Evolutionary conservation across 208 protist genomes (phyloP), one percentile per base, ranked within the genome.

Genomic region (Leishmania turanica): DNA sequence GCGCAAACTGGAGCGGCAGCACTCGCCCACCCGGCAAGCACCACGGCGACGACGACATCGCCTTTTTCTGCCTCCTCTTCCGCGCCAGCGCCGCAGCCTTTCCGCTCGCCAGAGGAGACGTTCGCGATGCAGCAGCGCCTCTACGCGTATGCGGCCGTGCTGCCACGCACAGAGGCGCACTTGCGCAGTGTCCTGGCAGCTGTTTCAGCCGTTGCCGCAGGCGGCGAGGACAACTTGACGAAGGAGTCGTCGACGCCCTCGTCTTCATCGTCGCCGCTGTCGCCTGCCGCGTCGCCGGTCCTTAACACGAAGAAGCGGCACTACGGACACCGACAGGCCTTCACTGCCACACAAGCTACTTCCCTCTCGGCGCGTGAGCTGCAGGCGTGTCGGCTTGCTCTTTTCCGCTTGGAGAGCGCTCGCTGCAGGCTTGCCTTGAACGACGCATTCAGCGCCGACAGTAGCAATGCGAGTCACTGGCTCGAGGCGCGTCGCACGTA

Each of bases 391-490:
- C 88, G 90, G 19, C 71, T 86, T 0, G 84, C 66, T 1, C 79
- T 97, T 54, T 75, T 89, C 34, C 89, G 87, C 15, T 53, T 74
- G 11, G 94, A 97, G 73, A 81, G 86, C 58, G 76, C 84, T 37
- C 89, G 91, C 7, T 89, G 89, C 65, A 51, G 76, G 15, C n/a
- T 78, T 8, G 87, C 91, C 21, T 80, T 97, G 15, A 81, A 75
- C 21, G 84, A 84, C 60, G 83, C 89, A 34, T 90, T 96, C 79
- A 73, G 84, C n/a, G 79, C 87, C 11, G 77, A 85, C 70, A 84
- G 85, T 47, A 81, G 78, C 34, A 88, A 95, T 83, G 77, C 91
- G 27, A 73, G 88, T 8, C 79, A 89, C n/a, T 96, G 92, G 95
- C 66, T 95, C 19, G 83, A 88, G 9, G 82, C 82, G 60, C 85